Conservation (phyloP, 23 red algal species). For the Gracilaria caudata region DNA sequence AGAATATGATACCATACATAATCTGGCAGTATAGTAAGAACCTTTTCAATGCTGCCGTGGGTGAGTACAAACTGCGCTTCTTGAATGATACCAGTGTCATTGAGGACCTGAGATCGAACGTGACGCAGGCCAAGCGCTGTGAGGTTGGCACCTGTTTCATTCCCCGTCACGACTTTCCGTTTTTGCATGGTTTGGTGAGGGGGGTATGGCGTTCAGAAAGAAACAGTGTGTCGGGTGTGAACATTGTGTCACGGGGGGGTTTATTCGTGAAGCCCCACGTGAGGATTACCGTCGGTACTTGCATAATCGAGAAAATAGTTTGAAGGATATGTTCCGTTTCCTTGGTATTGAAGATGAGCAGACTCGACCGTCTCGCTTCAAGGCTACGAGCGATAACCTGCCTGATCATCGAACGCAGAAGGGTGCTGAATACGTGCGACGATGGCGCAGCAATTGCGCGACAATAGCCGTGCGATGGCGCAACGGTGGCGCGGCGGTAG, state of each 20-base stretch:
- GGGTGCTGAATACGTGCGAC: no score
- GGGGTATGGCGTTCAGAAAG: slow-evolving; percentile 31
- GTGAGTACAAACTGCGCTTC: slow-evolving; percentile 59
- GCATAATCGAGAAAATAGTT: slow-evolving; percentile 26
- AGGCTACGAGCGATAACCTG: slow-evolving; percentile 63
- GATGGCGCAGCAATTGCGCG: no score
- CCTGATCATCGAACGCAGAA: no score
- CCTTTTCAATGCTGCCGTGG: slow-evolving; percentile 67
- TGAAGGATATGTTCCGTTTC: slow-evolving; percentile 51
- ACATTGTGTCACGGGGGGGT: slow-evolving; percentile 37
- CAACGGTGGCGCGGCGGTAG: no score
- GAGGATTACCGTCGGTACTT: slow-evolving; percentile 78
- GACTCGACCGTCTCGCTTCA: slow-evolving; percentile 48
- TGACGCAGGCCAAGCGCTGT: slow-evolving; percentile 50
- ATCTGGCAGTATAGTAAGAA: slow-evolving; percentile 74
- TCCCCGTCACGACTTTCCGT: slow-evolving; percentile 44
- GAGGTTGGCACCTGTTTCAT: slow-evolving; percentile 55
- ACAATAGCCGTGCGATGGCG: no score
- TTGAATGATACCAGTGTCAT: slow-evolving; percentile 64
- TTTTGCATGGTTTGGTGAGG: slow-evolving; percentile 45
- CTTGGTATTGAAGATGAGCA: slow-evolving; percentile 39
- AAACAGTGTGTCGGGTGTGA: slow-evolving; percentile 36
- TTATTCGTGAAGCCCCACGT: slow-evolving; percentile 37
- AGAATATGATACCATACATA: slow-evolving; percentile 60
- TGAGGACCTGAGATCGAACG: slow-evolving; percentile 40